Conservation (phyloP, 2,329 filamentous ascomycete genomes). For the Immersiporthe knoxdaviesiana region DNA sequence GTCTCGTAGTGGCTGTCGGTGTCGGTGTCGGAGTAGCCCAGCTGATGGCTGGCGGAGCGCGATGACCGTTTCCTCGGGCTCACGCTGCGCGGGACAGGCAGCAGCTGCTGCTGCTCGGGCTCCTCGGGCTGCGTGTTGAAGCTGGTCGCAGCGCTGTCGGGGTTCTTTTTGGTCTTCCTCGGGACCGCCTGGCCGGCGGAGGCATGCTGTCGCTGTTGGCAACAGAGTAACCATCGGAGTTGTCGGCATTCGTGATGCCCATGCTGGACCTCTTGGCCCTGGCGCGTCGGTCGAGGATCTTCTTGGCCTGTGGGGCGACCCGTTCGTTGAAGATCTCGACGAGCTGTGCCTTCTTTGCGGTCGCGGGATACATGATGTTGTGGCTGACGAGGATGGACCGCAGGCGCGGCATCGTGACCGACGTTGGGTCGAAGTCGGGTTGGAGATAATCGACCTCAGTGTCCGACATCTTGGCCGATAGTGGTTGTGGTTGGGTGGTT, state of each 20-base stretch:
- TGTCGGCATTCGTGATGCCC: conserved; percentile 75
- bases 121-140: conserved; percentile 56
- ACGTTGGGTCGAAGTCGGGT: conserved; percentile 80
- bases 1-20: conserved; percentile 42
- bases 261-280: conserved; percentile 83
- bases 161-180: conserved; percentile 50
- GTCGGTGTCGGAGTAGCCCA: conserved; percentile 56
- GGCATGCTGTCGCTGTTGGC: conserved; percentile 61
- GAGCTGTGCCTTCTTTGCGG: conserved; percentile 88
- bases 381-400: conserved; percentile 91
- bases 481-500: neutral
- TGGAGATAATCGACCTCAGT: conserved; percentile 82
- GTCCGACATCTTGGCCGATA: conserved; percentile 57
- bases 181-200: conserved; percentile 46
- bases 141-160: conserved; percentile 56
- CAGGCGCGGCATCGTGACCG: conserved; percentile 83
- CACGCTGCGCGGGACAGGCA: conserved; percentile 39
- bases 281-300: conserved; percentile 74
- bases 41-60: conserved; percentile 58
- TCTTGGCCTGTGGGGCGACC: conserved; percentile 76
- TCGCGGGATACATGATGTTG: conserved; percentile 81
- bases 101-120: conserved; percentile 45
- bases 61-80: conserved; percentile 60
- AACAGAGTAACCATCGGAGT: conserved; percentile 67
- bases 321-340: conserved; percentile 81